These are phyloP conservation scores for Podaxis rugospora DNA, from an alignment of 768 basidiomycete species.

Conservation along the genomic window DNA sequence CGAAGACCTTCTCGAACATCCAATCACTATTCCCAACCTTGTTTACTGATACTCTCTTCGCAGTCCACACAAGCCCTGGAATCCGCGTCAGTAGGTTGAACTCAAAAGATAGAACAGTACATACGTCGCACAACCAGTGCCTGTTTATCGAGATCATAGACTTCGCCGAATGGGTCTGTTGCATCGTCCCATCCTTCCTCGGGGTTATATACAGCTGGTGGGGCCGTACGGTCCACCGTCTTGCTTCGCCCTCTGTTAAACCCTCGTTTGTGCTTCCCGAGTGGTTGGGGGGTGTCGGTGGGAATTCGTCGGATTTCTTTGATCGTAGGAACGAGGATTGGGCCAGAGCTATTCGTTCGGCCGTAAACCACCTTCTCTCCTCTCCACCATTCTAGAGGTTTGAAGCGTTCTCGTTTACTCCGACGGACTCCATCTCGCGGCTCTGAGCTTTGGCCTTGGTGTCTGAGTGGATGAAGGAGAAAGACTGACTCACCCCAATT, in stretches of 20 bases:
- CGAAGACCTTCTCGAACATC: conserved; percentile 88
- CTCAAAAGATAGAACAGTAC: conserved; percentile 25
- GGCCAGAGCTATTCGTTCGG: conserved; percentile 34
- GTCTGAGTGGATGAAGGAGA: background rate
- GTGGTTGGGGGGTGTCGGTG: conserved; percentile 30
- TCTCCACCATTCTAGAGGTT: conserved; percentile 91
- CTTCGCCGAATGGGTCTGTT: conserved; percentile 61
- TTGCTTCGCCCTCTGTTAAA: conserved; percentile 45
- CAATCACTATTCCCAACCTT: conserved; percentile 63
- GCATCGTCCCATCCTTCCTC: conserved; percentile 86
- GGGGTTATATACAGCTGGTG: conserved; percentile 32
- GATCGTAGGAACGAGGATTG: conserved; percentile 60
- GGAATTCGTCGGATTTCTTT: conserved; percentile 62
- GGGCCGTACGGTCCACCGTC: conserved; percentile 40
- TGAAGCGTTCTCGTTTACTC: conserved; percentile 61
- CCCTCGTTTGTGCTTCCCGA: conserved; percentile 29
- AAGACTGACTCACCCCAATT: conserved; percentile 28
- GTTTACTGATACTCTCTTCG: conserved; percentile 59
- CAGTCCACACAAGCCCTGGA: conserved; percentile 77
- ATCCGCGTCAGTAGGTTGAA: conserved; percentile 1
- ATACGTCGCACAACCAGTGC: conserved; percentile 68
- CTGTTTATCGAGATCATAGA: conserved; percentile 60
- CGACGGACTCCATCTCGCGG: conserved; percentile 60
- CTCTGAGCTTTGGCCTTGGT: conserved; percentile 18
- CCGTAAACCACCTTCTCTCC: conserved; percentile 86